phyloP scores from a whole-genome alignment of 2,329 filamentous ascomycete species.

The Passalora sequoiae region DNA sequence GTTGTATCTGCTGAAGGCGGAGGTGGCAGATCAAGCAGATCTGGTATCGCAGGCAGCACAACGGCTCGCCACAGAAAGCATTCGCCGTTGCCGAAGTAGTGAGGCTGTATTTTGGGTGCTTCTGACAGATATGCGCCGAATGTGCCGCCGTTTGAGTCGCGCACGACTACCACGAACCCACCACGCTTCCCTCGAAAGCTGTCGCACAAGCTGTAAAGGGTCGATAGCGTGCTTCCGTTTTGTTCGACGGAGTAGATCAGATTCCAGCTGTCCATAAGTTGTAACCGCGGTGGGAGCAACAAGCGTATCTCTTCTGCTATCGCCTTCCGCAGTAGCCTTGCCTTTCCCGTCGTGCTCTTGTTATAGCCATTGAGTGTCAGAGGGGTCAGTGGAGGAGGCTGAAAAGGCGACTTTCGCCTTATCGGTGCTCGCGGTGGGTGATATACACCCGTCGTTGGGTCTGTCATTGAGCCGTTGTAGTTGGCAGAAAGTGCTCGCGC shows the following conservation, averaged over 20 bases:
- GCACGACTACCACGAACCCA: constrained; percentile 84
- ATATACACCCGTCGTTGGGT: constrained; percentile 49
- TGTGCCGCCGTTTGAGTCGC: constrained; percentile 68
- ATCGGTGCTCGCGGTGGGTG: constrained; percentile 44
- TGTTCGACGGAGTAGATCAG: constrained; percentile 86
- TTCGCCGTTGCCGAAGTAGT: constrained; percentile 94
- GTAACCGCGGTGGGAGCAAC: constrained; percentile 77
- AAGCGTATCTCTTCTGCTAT: constrained; percentile 91
- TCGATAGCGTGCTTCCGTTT: constrained; percentile 80
- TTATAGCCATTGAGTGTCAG: constrained; percentile 64
- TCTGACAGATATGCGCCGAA: constrained; percentile 96
- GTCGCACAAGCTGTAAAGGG: constrained; percentile 75
- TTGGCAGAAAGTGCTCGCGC: constrained; percentile 35
- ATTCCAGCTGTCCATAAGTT: constrained; percentile 81
- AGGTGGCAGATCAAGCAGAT: constrained; percentile 57
- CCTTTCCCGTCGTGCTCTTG: constrained; percentile 53
- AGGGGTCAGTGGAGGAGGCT: constrained; percentile 82
- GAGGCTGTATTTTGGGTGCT: constrained; percentile 69
- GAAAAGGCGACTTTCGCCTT: constrained; percentile 70
- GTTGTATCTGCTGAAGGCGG: constrained; percentile 65
- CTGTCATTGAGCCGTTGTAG: constrained; percentile 36
- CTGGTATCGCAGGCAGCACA: constrained; percentile 53
- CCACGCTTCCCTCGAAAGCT: constrained; percentile 63
- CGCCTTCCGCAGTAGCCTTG: constrained; percentile 62
- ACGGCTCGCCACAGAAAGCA: constrained; percentile 86